phyloP scores from a whole-genome alignment of 1,139 yeast genomes.

The Yamadazyma epiphylla region DNA sequence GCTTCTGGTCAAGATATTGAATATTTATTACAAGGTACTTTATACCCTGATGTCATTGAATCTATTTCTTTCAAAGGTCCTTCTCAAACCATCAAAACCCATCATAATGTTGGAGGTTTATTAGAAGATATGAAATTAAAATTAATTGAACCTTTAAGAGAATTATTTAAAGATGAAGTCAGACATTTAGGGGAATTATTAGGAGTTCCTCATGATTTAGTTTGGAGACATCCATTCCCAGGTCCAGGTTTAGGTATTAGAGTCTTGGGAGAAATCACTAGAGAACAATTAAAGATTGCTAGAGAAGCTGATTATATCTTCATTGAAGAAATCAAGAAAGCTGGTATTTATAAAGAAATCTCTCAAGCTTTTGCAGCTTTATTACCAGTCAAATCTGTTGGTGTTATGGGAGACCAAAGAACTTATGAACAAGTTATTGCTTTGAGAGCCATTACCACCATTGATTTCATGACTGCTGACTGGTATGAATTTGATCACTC shows the following conservation, averaged over 20 bases:
- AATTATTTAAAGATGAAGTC: slow-evolving; percentile 97
- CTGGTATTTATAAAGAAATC: slow-evolving; percentile 88
- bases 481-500: slow-evolving; percentile 94
- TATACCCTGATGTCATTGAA: slow-evolving; percentile 98
- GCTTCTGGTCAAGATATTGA: slow-evolving; percentile 88
- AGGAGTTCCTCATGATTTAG: slow-evolving; percentile 95
- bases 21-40: slow-evolving; percentile 92
- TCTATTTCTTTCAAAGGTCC: slow-evolving; percentile 99
- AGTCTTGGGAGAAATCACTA: slow-evolving; percentile 94
- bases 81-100: slow-evolving; percentile 98
- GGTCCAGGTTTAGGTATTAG: slow-evolving; percentile 99
- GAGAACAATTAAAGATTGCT: slow-evolving; percentile 89
- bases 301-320: slow-evolving; percentile 95
- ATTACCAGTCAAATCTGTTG: slow-evolving; percentile 96
- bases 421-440: slow-evolving; percentile 99
- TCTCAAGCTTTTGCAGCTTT: slow-evolving; percentile 98
- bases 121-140: slow-evolving; percentile 97
- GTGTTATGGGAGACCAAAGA: slow-evolving; percentile 99
- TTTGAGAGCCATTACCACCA: slow-evolving; percentile 94
- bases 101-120: slow-evolving; percentile 98
- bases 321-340: slow-evolving; percentile 90
- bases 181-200: slow-evolving; percentile 91
- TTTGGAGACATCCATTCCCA: slow-evolving; percentile 99
- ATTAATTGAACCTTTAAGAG: slow-evolving; percentile 97
- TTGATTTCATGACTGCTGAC: slow-evolving; percentile 99